Conservation (phyloP, 2,329 filamentous ascomycete genomes). For the Cladosporium sp. region DNA sequence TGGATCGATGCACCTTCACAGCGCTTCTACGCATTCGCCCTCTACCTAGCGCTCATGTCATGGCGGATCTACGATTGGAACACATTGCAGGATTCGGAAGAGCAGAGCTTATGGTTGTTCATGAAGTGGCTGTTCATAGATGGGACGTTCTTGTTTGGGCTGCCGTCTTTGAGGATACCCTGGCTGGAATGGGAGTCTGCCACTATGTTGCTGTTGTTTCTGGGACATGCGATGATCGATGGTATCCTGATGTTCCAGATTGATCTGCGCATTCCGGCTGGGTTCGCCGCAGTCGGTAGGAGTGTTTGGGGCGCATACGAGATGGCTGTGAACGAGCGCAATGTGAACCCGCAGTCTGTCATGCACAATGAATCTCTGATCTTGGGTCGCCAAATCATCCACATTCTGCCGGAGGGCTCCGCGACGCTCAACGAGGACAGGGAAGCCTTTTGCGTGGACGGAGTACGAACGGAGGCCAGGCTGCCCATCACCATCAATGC, state of each 20-base stretch:
- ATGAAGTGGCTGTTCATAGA: slow-evolving; percentile 91
- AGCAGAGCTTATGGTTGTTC: slow-evolving; percentile 83
- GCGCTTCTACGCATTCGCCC: slow-evolving; percentile 74
- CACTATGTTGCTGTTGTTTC: slow-evolving; percentile 64
- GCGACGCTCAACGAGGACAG: slow-evolving; percentile 79
- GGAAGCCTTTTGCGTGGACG: slow-evolving; percentile 73
- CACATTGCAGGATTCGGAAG: slow-evolving; percentile 69
- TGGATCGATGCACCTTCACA: slow-evolving; percentile 87
- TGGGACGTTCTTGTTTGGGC: slow-evolving; percentile 75
- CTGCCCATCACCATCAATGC: slow-evolving; percentile 92
- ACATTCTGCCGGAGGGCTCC: slow-evolving; percentile 90
- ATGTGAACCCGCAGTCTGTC: slow-evolving; percentile 80
- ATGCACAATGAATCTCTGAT: slow-evolving; percentile 91
- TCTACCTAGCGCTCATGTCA: slow-evolving; percentile 69
- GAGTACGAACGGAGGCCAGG: slow-evolving; percentile 52
- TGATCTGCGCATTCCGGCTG: slow-evolving; percentile 66
- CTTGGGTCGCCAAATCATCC: slow-evolving; percentile 92
- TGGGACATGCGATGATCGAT: slow-evolving; percentile 66
- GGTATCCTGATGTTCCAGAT: slow-evolving; percentile 91
- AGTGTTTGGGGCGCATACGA: slow-evolving; percentile 81
- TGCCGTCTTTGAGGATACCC: slow-evolving; percentile 84
- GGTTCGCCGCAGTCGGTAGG: slow-evolving; percentile 66
- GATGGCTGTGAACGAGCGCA: slow-evolving; percentile 84
- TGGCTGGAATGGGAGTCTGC: slow-evolving; percentile 89
- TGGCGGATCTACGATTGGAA: slow-evolving; percentile 88